phyloP scores from a whole-genome alignment of 352 stramenopile species.

The Pilasporangium apinafurcum region DNA sequence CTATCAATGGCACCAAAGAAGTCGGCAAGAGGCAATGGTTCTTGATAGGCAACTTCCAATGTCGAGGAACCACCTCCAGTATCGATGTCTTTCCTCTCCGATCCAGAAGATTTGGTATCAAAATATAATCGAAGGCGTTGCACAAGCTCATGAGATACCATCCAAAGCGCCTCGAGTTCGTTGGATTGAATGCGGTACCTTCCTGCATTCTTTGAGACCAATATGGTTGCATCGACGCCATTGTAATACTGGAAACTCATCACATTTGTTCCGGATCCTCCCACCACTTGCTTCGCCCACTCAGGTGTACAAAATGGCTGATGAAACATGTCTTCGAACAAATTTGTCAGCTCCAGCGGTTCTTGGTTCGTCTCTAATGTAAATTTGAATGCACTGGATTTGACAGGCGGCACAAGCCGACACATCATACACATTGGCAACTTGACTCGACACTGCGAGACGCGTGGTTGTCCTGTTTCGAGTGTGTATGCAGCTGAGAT shows the following conservation, averaged over 20 bases:
- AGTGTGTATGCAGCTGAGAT: slow-evolving; percentile 73
- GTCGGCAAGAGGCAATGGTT: slow-evolving; percentile 77
- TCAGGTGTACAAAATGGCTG: slow-evolving; percentile 66
- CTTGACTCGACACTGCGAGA: slow-evolving; percentile 51
- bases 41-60: slow-evolving; percentile 73
- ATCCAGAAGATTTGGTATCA: background rate
- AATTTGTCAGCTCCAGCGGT: slow-evolving; percentile 52
- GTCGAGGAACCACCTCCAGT: slow-evolving; percentile 3
- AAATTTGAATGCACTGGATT: slow-evolving; percentile 83
- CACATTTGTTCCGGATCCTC: slow-evolving; percentile 59
- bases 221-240: slow-evolving; percentile 74
- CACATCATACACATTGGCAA: slow-evolving; percentile 75
- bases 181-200: slow-evolving; percentile 85
- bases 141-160: slow-evolving; percentile 77
- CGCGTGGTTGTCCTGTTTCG: slow-evolving; percentile 57
- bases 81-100: slow-evolving; percentile 12
- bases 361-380: slow-evolving; percentile 84
- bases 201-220: slow-evolving; percentile 88
- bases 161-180: slow-evolving; percentile 73
- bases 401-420: slow-evolving; percentile 67
- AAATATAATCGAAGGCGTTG: slow-evolving; percentile 52
- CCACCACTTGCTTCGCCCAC: slow-evolving; percentile 60
- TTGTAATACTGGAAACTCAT: slow-evolving; percentile 89
- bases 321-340: slow-evolving; percentile 87
- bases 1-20: slow-evolving; percentile 87